phyloP scores from a whole-genome alignment of 148 eudicot species.

The Dysphania ambrosioides region DNA sequence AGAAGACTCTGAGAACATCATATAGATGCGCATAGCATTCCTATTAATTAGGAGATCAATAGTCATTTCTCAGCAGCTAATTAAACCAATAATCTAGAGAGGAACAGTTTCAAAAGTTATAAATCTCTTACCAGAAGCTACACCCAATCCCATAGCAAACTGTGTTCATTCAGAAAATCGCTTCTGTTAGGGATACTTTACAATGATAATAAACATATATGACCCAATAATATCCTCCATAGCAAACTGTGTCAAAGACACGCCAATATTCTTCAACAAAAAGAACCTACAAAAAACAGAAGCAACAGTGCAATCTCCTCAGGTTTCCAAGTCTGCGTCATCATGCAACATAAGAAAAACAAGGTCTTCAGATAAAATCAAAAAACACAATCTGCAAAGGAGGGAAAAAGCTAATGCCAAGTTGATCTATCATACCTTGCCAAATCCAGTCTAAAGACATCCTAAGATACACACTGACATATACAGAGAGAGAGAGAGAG shows the following conservation, averaged over 20 bases:
- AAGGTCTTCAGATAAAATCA: conserved; percentile 2
- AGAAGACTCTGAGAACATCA: too few species aligned
- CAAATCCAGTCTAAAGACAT: neutral
- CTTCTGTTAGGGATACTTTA: too few species aligned
- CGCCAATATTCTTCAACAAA: neutral
- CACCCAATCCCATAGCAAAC: too few species aligned
- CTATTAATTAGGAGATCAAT: too few species aligned
- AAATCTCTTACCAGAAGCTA: too few species aligned
- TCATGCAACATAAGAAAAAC: neutral
- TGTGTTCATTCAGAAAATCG: too few species aligned
- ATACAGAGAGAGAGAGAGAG: neutral
- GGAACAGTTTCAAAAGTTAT: too few species aligned
- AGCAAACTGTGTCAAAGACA: neutral
- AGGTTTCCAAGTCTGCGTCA: conserved; percentile 2
- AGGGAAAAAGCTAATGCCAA: too few species aligned
- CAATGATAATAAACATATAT: too few species aligned
- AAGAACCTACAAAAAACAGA: neutral
- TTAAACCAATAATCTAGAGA: too few species aligned
- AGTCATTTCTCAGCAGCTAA: too few species aligned
- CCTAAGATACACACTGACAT: neutral
- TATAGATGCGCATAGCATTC: too few species aligned
- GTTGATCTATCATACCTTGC: neutral
- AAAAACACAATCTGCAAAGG: neutral
- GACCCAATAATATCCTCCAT: neutral
- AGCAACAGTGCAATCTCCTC: neutral